Percentiles rank a stretch among this genome's conserved stretches.
These are phyloP conservation scores for Spongispora temasekensis DNA, from an alignment of 1,284 basidiomycete genomes.

Conservation along the genomic window DNA sequence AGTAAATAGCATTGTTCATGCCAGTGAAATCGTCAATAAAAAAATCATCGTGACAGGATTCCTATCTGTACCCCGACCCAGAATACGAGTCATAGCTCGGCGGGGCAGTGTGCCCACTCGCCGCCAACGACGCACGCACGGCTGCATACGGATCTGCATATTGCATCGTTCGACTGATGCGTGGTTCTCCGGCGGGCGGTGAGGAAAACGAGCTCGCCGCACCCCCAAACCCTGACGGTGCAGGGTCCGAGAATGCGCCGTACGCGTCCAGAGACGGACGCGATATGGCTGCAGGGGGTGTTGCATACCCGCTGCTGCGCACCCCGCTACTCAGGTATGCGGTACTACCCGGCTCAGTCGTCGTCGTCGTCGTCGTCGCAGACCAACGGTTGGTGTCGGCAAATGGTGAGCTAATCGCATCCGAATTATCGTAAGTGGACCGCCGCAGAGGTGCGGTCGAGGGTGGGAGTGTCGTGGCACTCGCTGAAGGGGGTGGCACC, in stretches of 20 bases:
- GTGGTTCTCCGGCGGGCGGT: conserved; percentile 45
- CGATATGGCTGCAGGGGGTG: conserved; percentile 36
- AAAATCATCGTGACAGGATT: conserved; percentile 5
- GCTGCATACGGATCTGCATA: conserved; percentile 82
- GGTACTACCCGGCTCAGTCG: conserved; percentile 37
- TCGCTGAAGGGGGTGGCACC: conserved; percentile 17
- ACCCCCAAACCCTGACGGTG: conserved; percentile 64
- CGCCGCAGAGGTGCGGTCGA: conserved; percentile 28
- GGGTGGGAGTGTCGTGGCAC: conserved; percentile 39
- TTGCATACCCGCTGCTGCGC: conserved; percentile 30
- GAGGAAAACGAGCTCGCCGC: conserved; percentile 29
- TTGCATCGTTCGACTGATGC: conserved; percentile 85
- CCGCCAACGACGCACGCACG: conserved; percentile 55
- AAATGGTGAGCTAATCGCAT: conserved; percentile 50
- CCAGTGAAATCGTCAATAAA: conserved; percentile 4
- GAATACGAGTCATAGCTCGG: conserved; percentile 54
- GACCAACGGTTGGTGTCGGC: conserved; percentile 55
- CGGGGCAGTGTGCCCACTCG: conserved; percentile 34
- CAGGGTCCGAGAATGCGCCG: conserved; percentile 83
- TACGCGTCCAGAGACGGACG: conserved; percentile 82
- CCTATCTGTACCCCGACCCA: conserved; percentile 31
- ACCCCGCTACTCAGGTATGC: conserved; percentile 34
- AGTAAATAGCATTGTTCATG: conserved; percentile 10
- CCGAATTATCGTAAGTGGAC: conserved; percentile 40
- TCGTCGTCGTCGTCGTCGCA: conserved; percentile 25